phyloP scores from a whole-genome alignment of 257 asterid species.

The Primulina huaijiensis region DNA sequence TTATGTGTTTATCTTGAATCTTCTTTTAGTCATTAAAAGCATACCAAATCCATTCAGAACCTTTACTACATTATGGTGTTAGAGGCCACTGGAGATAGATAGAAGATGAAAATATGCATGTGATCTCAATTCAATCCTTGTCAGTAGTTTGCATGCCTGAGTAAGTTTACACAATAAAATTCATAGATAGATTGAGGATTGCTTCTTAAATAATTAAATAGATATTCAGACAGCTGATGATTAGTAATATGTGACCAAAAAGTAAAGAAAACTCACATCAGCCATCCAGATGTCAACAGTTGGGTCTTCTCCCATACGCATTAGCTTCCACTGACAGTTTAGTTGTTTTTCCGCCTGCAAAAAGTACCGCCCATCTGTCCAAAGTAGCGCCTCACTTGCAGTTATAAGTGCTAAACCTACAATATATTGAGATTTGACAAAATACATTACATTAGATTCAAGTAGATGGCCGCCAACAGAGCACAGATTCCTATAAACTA shows the following conservation, averaged over 20 bases:
- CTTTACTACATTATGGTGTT: neutral
- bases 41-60: slow-evolving; percentile 4
- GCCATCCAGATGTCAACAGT: slow-evolving; percentile 84
- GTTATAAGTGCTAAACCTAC: slow-evolving; percentile 88
- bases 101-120: neutral
- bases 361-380: slow-evolving; percentile 98
- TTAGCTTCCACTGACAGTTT: slow-evolving; percentile 83
- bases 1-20: neutral
- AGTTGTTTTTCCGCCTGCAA: slow-evolving; percentile 89
- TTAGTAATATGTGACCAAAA: slow-evolving; percentile 6
- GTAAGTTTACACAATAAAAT: neutral
- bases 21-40: slow-evolving; percentile 5
- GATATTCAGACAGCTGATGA: neutral
- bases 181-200: neutral
- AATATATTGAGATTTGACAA: slow-evolving; percentile 12
- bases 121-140: slow-evolving; percentile 6
- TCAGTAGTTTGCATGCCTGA: slow-evolving; percentile 11
- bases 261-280: slow-evolving; percentile 52
- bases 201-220: slow-evolving; percentile 9
- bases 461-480: neutral
- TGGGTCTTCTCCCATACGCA: slow-evolving; percentile 89
- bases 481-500: neutral
- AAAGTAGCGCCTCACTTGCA: slow-evolving; percentile 70
- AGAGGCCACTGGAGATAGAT: slow-evolving; percentile 1
- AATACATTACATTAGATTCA: slow-evolving; percentile 3